Base-by-base conservation (phyloP, 345 rosid species). In the Salix koriyanagi region DNA sequence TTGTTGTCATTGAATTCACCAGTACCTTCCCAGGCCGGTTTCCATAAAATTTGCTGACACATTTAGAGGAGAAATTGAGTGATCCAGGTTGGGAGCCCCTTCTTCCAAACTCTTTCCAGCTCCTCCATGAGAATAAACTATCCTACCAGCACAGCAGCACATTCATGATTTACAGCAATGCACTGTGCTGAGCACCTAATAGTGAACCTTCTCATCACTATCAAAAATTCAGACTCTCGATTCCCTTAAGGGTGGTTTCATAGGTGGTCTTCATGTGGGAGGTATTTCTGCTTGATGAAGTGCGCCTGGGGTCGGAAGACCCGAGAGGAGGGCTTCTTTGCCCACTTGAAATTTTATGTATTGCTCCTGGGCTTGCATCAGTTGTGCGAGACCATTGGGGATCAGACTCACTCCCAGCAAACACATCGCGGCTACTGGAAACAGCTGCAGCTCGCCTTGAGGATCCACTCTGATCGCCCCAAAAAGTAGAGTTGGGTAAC, bases 231-330 rank as follows among this genome's bases (percentile, higher is more conserved):
- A 92, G 88, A 67, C 82, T 71, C 80, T 90, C 93, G 0, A 92
- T 87, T 77, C 93, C 97, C 82, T 86, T 90, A 1, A 92, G 82
- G 48, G 93, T 81, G 37, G 88, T 76, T 50, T 92, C 97, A n/a
- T 86, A 90, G 19, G 79, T 83, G 21, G 79, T 83, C 87, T 88
- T 89, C 54, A 79, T 70, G 44, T 85, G 86, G 12, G 81, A 12
- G 0, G 81, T 70, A 36, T 81, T 87, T 85, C 94, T 86, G 6
- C 87, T 88, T 7, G 94, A 89, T 13, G 87, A 76, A 18, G 90
- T 46, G 23, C 87, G 94, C 86, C 88, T 89, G 23, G 88, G 85
- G 36, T 89, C 97, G 12, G 93, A 76, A 42, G 92, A 84, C 26
- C 88, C 87, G 23, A 83, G 81, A 6, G 91, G 91, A 30, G 91